Evolutionary conservation across 2,329 filamentous ascomycete genomes (phyloP).

Genomic region (Elsinoe batatas): DNA sequence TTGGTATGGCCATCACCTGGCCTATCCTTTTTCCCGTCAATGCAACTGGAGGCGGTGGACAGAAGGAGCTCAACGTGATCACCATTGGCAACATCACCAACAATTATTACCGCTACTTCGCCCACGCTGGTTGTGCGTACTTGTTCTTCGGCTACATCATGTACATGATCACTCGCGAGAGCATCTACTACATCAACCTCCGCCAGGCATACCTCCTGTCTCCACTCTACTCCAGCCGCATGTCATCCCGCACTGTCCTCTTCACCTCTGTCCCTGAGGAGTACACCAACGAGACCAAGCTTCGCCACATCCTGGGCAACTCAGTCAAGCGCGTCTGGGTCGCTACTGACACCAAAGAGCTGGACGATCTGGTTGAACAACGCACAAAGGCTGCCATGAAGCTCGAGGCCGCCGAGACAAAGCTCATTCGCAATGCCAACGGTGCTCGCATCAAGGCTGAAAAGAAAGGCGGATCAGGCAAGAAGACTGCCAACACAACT

Average conservation of each 20-base stretch:
- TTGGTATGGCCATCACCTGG: slow-evolving; percentile 77
- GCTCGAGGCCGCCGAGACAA: slow-evolving; percentile 78
- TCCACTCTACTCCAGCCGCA: slow-evolving; percentile 69
- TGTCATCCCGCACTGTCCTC: slow-evolving; percentile 83
- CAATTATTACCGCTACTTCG: slow-evolving; percentile 62
- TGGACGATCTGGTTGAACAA: slow-evolving; percentile 72
- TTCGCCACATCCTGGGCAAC: slow-evolving; percentile 71
- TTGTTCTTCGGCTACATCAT: slow-evolving; percentile 70
- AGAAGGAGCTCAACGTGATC: slow-evolving; percentile 63
- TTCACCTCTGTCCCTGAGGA: slow-evolving; percentile 73
- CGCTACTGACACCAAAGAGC: slow-evolving; percentile 61
- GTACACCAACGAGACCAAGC: slow-evolving; percentile 66
- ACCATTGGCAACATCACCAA: slow-evolving; percentile 66
- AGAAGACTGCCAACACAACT: slow-evolving; percentile 44
- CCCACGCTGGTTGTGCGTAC: slow-evolving; percentile 71
- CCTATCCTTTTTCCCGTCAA: slow-evolving; percentile 85
- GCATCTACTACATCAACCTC: slow-evolving; percentile 84
- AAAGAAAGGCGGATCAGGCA: slow-evolving; percentile 42
- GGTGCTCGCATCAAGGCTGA: slow-evolving; percentile 56
- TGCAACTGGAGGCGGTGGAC: slow-evolving; percentile 61
- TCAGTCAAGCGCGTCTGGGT: slow-evolving; percentile 68
- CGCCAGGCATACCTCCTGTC: slow-evolving; percentile 87
- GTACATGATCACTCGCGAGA: slow-evolving; percentile 77
- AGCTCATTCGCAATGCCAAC: slow-evolving; percentile 72
- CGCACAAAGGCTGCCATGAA: slow-evolving; percentile 71